Conservation (phyloP, 768 basidiomycete genomes). For the Mycena indigotica region DNA sequence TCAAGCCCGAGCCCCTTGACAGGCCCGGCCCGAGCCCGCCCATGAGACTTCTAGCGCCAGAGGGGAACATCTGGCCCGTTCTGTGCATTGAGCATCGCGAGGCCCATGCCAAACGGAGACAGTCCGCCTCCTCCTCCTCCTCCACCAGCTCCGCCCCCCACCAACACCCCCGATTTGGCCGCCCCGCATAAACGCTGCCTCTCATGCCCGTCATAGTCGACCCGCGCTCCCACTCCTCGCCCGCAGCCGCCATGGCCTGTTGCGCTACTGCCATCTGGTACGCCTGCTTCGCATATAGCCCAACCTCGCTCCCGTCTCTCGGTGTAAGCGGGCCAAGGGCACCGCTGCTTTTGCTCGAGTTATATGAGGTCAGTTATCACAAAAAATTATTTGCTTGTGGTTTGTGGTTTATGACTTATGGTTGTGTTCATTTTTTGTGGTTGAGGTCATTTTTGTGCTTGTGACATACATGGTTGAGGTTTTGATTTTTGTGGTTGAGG, state of each 20-base stretch:
- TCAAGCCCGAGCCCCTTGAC: too few relatives aligned
- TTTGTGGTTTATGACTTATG: too few relatives aligned
- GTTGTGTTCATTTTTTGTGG: too few relatives aligned
- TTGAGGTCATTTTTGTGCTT: too few relatives aligned
- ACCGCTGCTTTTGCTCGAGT: conserved; percentile 75
- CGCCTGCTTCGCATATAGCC: conserved; percentile 82
- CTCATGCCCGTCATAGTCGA: conserved; percentile 51
- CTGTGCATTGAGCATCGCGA: conserved; percentile 38
- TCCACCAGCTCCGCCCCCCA: too few relatives aligned
- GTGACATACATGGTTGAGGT: too few relatives aligned
- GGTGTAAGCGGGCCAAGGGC: conserved; percentile 86
- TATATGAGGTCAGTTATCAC: too few relatives aligned
- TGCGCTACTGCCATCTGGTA: conserved; percentile 91
- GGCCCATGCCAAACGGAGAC: conserved; percentile 32
- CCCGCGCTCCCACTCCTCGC: conserved; percentile 87
- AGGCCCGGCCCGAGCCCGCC: too few relatives aligned
- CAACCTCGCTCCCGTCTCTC: conserved; percentile 74
- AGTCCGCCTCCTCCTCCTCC: conserved; percentile 41
- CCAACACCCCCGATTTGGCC: too few relatives aligned
- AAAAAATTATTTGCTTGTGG: too few relatives aligned
- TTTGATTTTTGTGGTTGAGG: too few relatives aligned
- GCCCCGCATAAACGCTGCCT: conserved; percentile 51
- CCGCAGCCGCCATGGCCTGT: conserved; percentile 87
- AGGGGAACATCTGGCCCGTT: conserved; percentile 56
- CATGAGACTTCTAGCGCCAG: conserved; percentile 54